Base-by-base conservation (phyloP, 2,329 filamentous ascomycete genomes). In the Arthrobotrys sinensis region DNA sequence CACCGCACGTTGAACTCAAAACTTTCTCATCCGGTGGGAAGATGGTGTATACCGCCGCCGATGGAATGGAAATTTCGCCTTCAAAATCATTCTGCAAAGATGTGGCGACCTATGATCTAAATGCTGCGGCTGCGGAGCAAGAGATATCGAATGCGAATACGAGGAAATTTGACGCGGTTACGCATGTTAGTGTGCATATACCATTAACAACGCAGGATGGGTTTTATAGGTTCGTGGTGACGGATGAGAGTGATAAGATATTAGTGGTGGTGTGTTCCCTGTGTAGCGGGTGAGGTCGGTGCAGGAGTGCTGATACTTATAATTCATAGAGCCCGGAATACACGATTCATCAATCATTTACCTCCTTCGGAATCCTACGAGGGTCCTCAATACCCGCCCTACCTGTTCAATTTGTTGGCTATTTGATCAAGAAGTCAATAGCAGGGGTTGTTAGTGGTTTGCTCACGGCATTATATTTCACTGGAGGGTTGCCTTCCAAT, bases 221-320 rank as follows among this genome's bases (percentile, higher is more conserved):
- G 28, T 79, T 75, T 38, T 79, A 79, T 43, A 46, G 76, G 32
- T 79, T 79, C 34, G 76, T 79, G 32, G 70, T 79, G 2, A 79
- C 76, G 21, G 75, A 79, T 40, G 76, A 69, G n/a, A 43, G 66
- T 60, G 70, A 79, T 28, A 79, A 69, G 32, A 69, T 75, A 40
- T 46, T 79, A 4, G 70, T 75, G 16, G 76, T 75, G 5, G 75
- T 78, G 68, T 11, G 67, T 77, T 50, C 32, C 32, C 8, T 16
- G 6, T n/a, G n/a, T n/a, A 38, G 8, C 12, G 8, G 12, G 36
- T 38, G 6, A 2, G 4, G 4, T 28, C 2, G 4, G n/a, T 24
- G 2, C 6, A 14, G 45, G 16, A 36, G 16, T 28, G 24, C 45
- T 16, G 28, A 53, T 10, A 14, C 10, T n/a, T 16, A 28, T 14